A percentile compares a stretch with the other conserved stretches of the same genome.
Conservation (phyloP, 768 basidiomycete genomes). For the Boletus coccyginus region DNA sequence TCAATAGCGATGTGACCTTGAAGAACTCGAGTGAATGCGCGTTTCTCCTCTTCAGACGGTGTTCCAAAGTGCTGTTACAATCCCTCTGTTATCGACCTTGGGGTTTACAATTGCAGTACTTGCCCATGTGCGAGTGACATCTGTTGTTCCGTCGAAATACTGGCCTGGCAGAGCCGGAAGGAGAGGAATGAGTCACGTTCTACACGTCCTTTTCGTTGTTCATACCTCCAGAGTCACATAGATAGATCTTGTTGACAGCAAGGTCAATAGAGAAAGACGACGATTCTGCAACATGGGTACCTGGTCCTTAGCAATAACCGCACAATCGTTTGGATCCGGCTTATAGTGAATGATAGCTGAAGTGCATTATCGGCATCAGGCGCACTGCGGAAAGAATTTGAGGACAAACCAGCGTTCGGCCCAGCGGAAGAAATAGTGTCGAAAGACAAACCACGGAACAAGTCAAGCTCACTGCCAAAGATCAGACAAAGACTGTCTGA, state of each 20-base stretch:
- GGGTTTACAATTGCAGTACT: slow-evolving; percentile 16
- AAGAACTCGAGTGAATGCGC: slow-evolving; percentile 87
- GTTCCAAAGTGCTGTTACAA: slow-evolving; percentile 76
- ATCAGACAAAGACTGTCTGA: background rate
- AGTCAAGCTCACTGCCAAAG: slow-evolving; percentile 57
- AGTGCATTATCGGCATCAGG: background rate
- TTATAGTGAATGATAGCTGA: slow-evolving; percentile 92
- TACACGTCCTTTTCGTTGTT: background rate
- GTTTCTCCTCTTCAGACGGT: slow-evolving; percentile 77
- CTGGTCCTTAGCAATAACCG: slow-evolving; percentile 72
- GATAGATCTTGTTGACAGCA: slow-evolving; percentile 51
- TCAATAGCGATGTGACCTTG: slow-evolving; percentile 93
- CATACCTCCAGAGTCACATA: slow-evolving; percentile 85
- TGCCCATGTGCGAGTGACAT: slow-evolving; percentile 88
- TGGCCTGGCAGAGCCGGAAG: slow-evolving; percentile 47
- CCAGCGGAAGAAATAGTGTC: slow-evolving; percentile 90
- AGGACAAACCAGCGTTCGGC: slow-evolving; percentile 75
- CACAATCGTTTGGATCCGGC: slow-evolving; percentile 72
- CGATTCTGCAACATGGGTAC: slow-evolving; percentile 31
- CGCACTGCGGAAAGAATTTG: background rate
- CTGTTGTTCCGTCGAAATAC: slow-evolving; percentile 92
- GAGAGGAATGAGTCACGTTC: background rate
- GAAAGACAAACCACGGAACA: slow-evolving; percentile 89
- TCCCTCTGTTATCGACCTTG: background rate
- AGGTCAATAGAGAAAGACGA: slow-evolving; percentile 32